A percentile compares a stretch with the other conserved stretches of the same genome.
phyloP scores from a whole-genome alignment of 2,329 filamentous ascomycete species.

The Diaporthe helianthi region DNA sequence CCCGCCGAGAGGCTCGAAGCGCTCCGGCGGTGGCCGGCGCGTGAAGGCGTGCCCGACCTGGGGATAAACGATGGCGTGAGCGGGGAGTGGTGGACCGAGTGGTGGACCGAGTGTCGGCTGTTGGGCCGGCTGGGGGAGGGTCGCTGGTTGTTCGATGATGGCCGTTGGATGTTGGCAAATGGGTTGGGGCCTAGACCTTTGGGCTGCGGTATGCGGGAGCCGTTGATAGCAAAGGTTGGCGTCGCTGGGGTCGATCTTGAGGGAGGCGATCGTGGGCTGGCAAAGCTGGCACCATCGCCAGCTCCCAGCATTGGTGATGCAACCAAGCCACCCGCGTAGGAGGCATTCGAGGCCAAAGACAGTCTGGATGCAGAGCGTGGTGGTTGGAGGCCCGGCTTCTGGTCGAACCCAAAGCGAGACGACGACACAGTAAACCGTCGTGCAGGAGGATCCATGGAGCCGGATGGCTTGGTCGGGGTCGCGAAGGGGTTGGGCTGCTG shows the following conservation, averaged over 20 bases:
- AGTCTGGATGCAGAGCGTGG: conserved; percentile 49
- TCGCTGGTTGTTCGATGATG: conserved; percentile 16
- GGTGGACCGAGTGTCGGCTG: conserved; percentile 35
- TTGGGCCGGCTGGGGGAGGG: conserved; percentile 35
- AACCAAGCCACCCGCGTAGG: conserved; percentile 41
- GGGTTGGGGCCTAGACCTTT: conserved; percentile 28
- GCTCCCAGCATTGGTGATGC: conserved; percentile 52
- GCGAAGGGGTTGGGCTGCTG: conserved; percentile 26
- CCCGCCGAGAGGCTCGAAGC: conserved; percentile 54
- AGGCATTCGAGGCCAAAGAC: conserved; percentile 42
- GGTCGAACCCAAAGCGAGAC: conserved; percentile 30
- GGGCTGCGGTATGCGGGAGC: conserved; percentile 31
- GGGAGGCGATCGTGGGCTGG: conserved; percentile 53
- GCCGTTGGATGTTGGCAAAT: conserved; percentile 33
- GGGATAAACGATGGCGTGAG: conserved; percentile 31
- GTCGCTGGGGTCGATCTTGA: conserved; percentile 26
- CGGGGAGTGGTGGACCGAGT: conserved; percentile 39
- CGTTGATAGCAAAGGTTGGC: conserved; percentile 33
- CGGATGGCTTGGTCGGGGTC: conserved; percentile 12
- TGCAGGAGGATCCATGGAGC: not conserved
- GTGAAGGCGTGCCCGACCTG: conserved; percentile 20
- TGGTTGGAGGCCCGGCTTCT: conserved; percentile 43
- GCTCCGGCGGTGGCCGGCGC: conserved; percentile 51
- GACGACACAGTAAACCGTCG: conserved; percentile 26
- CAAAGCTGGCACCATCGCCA: conserved; percentile 60